phyloP scores from a whole-genome alignment of 192 early-diverging fungal species.

The Coemansia sp. region DNA sequence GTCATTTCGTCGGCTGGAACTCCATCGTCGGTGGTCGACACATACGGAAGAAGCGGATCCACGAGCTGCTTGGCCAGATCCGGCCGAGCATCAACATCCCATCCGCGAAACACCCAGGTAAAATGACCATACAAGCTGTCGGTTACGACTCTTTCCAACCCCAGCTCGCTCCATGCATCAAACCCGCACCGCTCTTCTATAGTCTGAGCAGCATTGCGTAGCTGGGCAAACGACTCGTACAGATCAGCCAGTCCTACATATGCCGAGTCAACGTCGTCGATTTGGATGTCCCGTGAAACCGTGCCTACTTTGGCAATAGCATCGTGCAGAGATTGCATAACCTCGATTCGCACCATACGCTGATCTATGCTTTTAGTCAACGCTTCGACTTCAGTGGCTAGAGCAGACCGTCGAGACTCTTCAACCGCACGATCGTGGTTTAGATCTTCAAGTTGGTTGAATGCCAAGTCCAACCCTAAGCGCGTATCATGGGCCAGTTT shows the following conservation, averaged over 20 bases:
- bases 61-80: conserved; percentile 13
- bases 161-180: conserved; percentile 41
- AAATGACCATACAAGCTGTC: conserved; percentile 12
- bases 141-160: conserved; percentile 34
- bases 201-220: conserved; percentile 9
- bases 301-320: conserved; percentile 11
- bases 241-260: conserved; percentile 6
- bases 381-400: conserved; percentile 9
- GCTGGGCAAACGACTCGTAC: conserved; percentile 11
- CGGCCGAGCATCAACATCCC: conserved; percentile 21
- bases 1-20: conserved; percentile 14
- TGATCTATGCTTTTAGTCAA: conserved; percentile 13
- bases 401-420: neutral
- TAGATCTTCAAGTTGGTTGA: conserved; percentile 25
- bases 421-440: conserved; percentile 14
- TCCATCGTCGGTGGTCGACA: neutral
- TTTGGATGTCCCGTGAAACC: neutral
- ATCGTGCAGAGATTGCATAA: conserved; percentile 16
- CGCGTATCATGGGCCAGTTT: conserved; percentile 30
- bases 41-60: conserved; percentile 16
- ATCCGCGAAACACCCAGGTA: conserved; percentile 15
- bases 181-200: conserved; percentile 21
- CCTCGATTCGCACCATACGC: conserved; percentile 16
- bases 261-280: conserved; percentile 1
- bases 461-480: conserved; percentile 44